A percentile compares a stretch with the other conserved stretches of the same genome.
Conservation (phyloP, 371 early-diverging fungal genomes). For the Synchytrium microbalum region DNA sequence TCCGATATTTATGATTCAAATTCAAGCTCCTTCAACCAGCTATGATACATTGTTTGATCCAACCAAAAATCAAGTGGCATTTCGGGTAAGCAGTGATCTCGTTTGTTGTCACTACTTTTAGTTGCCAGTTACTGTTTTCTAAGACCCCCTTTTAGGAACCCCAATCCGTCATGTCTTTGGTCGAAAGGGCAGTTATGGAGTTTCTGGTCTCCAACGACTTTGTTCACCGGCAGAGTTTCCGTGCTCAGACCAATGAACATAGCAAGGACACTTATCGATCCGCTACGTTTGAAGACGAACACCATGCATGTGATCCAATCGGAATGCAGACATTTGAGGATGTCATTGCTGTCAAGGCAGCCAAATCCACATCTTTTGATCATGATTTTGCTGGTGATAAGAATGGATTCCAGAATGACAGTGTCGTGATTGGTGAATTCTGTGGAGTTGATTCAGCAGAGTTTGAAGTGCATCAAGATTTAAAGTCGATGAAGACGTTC, state of each 20-base stretch:
- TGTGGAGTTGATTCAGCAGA: neutral
- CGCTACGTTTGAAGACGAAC: neutral
- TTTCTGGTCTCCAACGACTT: slow-evolving; percentile 16
- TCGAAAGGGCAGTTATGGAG: slow-evolving; percentile 5
- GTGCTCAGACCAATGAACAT: neutral
- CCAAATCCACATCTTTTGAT: neutral
- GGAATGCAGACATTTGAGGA: neutral
- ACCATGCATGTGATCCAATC: too few species aligned
- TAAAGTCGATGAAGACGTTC: neutral
- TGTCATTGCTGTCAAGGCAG: neutral
- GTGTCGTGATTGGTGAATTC: neutral
- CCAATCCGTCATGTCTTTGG: slow-evolving; percentile 7
- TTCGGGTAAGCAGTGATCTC: slow-evolving; percentile 24
- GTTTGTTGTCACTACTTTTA: neutral
- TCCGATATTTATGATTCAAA: slow-evolving; percentile 46
- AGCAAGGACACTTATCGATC: too few species aligned
- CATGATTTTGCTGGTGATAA: neutral
- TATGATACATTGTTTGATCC: slow-evolving; percentile 47
- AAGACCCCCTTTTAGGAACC: slow-evolving; percentile 23
- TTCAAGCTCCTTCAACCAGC: slow-evolving; percentile 29
- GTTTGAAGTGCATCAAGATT: neutral
- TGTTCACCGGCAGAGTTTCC: neutral
- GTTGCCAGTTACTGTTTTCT: neutral
- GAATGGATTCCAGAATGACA: neutral
- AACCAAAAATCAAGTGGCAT: slow-evolving; percentile 33